Evolutionary conservation across 2,329 filamentous ascomycete genomes (phyloP).

Genomic region (Sporothrix dimorphospora): DNA sequence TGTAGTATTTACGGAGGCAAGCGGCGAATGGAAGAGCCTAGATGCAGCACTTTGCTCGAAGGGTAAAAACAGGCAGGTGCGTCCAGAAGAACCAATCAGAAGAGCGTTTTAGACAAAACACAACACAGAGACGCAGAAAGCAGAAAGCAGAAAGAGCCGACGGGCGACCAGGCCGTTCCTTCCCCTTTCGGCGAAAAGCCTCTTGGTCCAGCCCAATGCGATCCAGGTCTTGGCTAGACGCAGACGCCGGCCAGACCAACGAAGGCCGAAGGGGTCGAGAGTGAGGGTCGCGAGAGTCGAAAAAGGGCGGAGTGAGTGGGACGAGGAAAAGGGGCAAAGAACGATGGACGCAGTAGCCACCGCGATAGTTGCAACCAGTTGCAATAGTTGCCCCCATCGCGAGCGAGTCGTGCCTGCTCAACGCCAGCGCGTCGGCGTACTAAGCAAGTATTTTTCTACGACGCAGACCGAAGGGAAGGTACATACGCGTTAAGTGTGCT

Average conservation of each 20-base stretch:
- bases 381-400: conserved; percentile 3
- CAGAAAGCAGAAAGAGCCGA: background rate
- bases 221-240: background rate
- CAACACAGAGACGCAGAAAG: background rate
- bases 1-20: background rate
- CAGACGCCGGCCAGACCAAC: background rate
- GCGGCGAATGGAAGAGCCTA: background rate
- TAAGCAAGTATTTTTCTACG: background rate
- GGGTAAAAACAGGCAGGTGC: background rate
- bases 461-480: background rate
- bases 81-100: background rate
- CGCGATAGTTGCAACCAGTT: conserved; percentile 14
- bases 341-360: conserved; percentile 16
- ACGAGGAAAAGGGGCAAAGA: conserved; percentile 15
- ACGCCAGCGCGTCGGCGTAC: background rate
- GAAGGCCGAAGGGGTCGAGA: background rate
- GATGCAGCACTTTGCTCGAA: background rate
- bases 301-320: conserved; percentile 14
- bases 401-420: conserved; percentile 10
- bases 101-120: background rate
- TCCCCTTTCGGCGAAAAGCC: background rate
- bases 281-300: background rate
- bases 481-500: background rate
- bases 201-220: conserved; percentile 17
- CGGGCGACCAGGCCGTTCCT: conserved; percentile 15